phyloP scores from a whole-genome alignment of 1,139 yeast genomes.

The Yamadazyma sp. region DNA sequence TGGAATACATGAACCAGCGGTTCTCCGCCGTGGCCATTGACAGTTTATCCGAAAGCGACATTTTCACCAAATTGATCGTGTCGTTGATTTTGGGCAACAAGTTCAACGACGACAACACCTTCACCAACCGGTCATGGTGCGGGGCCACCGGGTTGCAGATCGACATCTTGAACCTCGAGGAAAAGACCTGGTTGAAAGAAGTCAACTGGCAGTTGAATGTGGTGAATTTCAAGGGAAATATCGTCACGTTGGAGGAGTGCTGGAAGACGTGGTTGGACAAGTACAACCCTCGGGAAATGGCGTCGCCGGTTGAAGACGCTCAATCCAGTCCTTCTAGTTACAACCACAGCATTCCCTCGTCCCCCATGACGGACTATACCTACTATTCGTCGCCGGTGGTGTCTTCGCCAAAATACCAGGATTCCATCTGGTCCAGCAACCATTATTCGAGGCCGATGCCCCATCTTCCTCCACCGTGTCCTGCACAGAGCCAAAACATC shows the following conservation, averaged over 20 bases:
- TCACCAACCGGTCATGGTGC: constrained; percentile 92
- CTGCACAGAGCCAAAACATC: constrained; percentile 10
- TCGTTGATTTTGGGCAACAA: constrained; percentile 86
- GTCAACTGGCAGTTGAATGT: constrained; percentile 51
- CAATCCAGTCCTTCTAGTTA: constrained; percentile 7
- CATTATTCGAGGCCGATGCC: constrained; percentile 2
- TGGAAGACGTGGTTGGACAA: constrained; percentile 49
- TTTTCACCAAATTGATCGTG: constrained; percentile 65
- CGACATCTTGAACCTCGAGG: constrained; percentile 59
- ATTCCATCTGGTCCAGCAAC: constrained; percentile 24
- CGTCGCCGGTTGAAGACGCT: background rate
- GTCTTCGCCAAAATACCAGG: constrained; percentile 19
- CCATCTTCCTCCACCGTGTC: constrained; percentile 5
- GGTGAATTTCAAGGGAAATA: constrained; percentile 40
- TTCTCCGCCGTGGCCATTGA: constrained; percentile 30
- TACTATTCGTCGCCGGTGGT: constrained; percentile 21
- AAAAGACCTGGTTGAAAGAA: constrained; percentile 69
- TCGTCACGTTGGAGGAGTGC: constrained; percentile 45
- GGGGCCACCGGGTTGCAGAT: constrained; percentile 85
- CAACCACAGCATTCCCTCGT: constrained; percentile 22
- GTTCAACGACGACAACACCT: constrained; percentile 94
- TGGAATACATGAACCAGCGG: constrained; percentile 67
- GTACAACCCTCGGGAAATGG: constrained; percentile 24
- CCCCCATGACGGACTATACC: constrained; percentile 17
- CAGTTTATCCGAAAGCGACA: constrained; percentile 35